phyloP scores from a whole-genome alignment of 768 basidiomycete genomes.

The Dacryopinax primogenitus region DNA sequence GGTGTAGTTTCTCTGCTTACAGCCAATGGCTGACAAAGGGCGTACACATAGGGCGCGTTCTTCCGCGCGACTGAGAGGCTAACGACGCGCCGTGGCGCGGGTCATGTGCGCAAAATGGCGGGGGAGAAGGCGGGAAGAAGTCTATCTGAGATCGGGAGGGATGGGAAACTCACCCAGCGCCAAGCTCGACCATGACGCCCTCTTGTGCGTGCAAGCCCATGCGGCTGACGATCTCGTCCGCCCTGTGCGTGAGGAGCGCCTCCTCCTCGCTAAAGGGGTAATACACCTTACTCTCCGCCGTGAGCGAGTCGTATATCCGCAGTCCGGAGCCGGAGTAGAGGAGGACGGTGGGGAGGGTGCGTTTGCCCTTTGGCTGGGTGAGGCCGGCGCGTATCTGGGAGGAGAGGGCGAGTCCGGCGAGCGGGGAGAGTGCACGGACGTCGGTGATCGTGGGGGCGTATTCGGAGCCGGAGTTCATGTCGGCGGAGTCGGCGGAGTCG shows the following conservation, averaged over 20 bases:
- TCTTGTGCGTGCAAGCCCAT: constrained; percentile 48
- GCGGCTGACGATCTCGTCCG: constrained; percentile 55
- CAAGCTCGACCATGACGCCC: constrained; percentile 69
- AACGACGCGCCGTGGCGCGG: too few relatives aligned
- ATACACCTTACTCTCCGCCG: constrained; percentile 62
- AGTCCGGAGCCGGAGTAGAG: constrained; percentile 81
- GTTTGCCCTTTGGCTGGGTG: constrained; percentile 39
- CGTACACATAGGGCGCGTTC: too few relatives aligned
- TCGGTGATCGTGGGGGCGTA: constrained; percentile 11
- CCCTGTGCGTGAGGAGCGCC: constrained; percentile 59
- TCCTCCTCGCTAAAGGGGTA: constrained; percentile 86
- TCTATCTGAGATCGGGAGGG: neutral
- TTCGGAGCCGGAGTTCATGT: neutral
- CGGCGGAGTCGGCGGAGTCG: constrained; percentile 2
- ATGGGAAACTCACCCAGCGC: constrained; percentile 61
- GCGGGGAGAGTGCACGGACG: constrained; percentile 8
- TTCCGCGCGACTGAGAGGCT: too few relatives aligned
- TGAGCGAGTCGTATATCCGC: constrained; percentile 73
- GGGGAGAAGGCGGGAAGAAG: neutral
- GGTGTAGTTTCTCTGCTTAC: too few relatives aligned
- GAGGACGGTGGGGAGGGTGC: constrained; percentile 64
- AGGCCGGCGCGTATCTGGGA: constrained; percentile 43
- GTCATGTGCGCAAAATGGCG: too few relatives aligned
- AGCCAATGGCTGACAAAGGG: too few relatives aligned
- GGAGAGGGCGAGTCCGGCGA: constrained; percentile 10